Base-by-base conservation (phyloP, 2,329 filamentous ascomycete species). In the Verticillium alfalfae region DNA sequence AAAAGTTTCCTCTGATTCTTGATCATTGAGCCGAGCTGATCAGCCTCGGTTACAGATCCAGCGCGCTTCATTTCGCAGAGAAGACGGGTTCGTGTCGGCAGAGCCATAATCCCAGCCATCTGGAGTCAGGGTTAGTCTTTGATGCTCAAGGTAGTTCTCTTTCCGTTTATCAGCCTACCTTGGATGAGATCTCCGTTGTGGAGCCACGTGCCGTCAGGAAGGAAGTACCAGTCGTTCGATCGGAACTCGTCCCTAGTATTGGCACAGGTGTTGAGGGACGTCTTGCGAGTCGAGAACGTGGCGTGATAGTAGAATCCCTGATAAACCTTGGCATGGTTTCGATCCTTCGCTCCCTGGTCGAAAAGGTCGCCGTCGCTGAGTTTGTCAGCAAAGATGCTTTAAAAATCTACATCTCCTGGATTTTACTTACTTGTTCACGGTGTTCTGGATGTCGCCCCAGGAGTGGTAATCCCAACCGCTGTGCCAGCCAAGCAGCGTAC, bases 361-460 rank as follows among this genome's bases (percentile, higher is more conserved):
- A 45, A 45, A 5, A 45, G 39, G 13, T 45, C 39, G 16, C 39
- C 39, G 18, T 45, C 16, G 18, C 49, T 67, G 62, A n/a, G 39
- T 64, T 64, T 38, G 57, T 61, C 39, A 61, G 38, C 64, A 62
- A 61, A 18, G 10, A 54, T 12, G 22, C 64, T 63, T 34, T 39
- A 5, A 31, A 31, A 31, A 12, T 5, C 12, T 52, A 38, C 58
- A 8, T 37, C 3, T 38, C 45, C 38, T 15, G 15, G 5, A 31
- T 31, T 12, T 2, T 6, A 49, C 64, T n/a, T 63, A 67, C 64
- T 63, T 58, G 26, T 68, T 64, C 16, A 68, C 66, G 1, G 66
- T 68, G 18, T 67, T 64, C 34, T 69, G 61, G 26, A 69, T 61
- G 26, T 65, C 62, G 6, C 63, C 58, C 65, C 66, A 69, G n/a